Conservation (phyloP, 345 rosid genomes). For the Pelargonium nanum region DNA sequence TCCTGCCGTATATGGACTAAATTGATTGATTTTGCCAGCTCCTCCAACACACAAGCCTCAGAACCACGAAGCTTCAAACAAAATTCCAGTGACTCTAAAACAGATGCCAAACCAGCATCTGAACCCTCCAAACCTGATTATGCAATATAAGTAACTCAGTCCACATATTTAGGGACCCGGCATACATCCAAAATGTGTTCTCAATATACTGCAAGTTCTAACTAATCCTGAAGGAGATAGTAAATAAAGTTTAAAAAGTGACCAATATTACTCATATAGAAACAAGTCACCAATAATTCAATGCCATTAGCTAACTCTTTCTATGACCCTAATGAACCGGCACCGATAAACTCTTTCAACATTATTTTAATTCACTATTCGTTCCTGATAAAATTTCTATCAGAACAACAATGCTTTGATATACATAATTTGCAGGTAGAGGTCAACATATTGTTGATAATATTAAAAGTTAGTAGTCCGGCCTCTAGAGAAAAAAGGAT, state of each 20-base stretch:
- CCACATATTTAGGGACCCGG: not conserved
- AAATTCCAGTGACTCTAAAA: constrained; percentile 79
- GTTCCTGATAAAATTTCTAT: too few species aligned
- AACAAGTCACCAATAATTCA: too few species aligned
- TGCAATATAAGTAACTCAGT: constrained; percentile 5
- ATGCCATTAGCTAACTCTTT: too few species aligned
- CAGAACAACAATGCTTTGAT: too few species aligned
- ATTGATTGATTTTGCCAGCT: constrained; percentile 77
- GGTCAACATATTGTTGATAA: too few species aligned
- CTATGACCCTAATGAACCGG: too few species aligned
- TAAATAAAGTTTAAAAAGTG: not conserved
- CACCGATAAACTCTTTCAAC: too few species aligned
- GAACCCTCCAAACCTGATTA: constrained; percentile 74
- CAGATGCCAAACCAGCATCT: constrained; percentile 82
- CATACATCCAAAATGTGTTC: not conserved
- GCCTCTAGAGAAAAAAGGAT: too few species aligned
- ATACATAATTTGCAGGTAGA: too few species aligned
- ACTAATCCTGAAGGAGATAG: not conserved
- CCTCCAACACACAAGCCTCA: constrained; percentile 83
- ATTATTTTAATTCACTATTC: too few species aligned
- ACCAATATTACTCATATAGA: too few species aligned
- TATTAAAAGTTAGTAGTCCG: too few species aligned
- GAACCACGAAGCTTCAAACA: constrained; percentile 88
- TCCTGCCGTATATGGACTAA: constrained; percentile 68
- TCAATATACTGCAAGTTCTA: not conserved